Evolutionary conservation across 2,329 filamentous ascomycete genomes (phyloP), one percentile per base, ranked within the genome.

Genomic region (Fusarium sp.): DNA sequence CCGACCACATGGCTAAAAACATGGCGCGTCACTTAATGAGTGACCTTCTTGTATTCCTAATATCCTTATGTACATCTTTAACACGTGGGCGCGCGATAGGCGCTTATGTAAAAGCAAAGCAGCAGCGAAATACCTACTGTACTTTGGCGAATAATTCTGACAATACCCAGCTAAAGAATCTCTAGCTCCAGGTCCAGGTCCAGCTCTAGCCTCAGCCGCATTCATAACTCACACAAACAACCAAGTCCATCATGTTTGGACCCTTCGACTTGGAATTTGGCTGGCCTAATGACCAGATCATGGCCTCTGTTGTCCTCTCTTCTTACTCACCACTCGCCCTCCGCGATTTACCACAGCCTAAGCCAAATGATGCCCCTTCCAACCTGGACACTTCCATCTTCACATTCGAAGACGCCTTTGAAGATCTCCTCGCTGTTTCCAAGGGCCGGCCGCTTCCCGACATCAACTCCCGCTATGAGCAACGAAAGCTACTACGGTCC

Each of bases 381-480:
- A 72, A 73, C 39, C 57, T 73, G 29, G 75, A 79, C 52, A 42
- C 72, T 11, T 69, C 66, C 35, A 65, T 75, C 31, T 84, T 84
- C 65, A 82, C 80, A 9, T 86, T 84, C 61, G 76, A 80, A 29
- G 83, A 86, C 61, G 83, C 84, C 42, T 85, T 86, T 58, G 83
- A 86, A 65, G 84, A 86, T 59, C 77, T 87, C 14, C 74, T 86
- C 11, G 73, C 75, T n/a, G 77, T 78, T 15, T 77, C 76, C n/a
- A 75, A 77, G 13, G 78, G 78, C 4, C 72, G 75, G 7, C 70
- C 72, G 3, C 70, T 85, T 17, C 74, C 76, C 5, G 74, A 80
- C 17, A 77, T 82, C 19, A 61, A 64, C 11, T 69, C 65, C 2
- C 72, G 72, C 39, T 70, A 75, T 49, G 67, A 75, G 31, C 73